Evolutionary conservation across 208 protist genomes (phyloP).

Genomic region (Eutreptiella sp.): DNA sequence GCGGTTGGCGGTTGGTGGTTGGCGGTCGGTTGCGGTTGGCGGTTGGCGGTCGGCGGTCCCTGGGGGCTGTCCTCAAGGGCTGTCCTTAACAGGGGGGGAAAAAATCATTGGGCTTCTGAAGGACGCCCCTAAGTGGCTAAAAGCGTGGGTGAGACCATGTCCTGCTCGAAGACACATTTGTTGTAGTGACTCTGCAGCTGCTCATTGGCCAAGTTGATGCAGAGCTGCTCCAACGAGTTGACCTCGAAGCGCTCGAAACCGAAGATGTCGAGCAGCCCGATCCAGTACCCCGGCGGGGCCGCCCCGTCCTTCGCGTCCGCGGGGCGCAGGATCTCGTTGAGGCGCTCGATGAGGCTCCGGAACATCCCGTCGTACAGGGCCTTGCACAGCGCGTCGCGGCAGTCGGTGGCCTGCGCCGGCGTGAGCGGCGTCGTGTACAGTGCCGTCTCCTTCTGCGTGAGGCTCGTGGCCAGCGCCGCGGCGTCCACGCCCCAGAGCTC

Average conservation of each 20-base stretch:
- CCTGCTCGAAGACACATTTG: conserved; percentile 62
- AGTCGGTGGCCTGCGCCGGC: conserved; percentile 41
- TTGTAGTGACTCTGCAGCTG: conserved; percentile 68
- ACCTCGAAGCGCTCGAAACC: conserved; percentile 83
- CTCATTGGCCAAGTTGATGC: conserved; percentile 67
- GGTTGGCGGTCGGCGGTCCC: no score
- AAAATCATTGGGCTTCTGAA: no score
- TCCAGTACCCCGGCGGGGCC: conserved; percentile 14
- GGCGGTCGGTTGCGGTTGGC: no score
- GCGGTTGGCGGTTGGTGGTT: no score
- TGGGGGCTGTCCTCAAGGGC: no score
- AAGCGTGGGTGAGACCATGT: no score
- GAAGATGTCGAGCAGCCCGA: conserved; percentile 81
- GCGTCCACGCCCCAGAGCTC: conserved; percentile 45
- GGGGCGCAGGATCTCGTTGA: conserved; percentile 47
- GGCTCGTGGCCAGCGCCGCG: conserved; percentile 27
- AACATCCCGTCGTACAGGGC: conserved; percentile 59
- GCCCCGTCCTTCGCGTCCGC: neutral
- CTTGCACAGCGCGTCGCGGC: conserved; percentile 60
- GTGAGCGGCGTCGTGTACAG: conserved; percentile 45
- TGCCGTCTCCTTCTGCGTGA: conserved; percentile 44
- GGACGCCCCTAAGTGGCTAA: no score
- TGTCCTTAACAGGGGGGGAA: no score
- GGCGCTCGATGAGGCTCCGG: conserved; percentile 56
- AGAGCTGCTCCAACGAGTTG: conserved; percentile 68